These are phyloP conservation scores for Athelia sp. DNA, from an alignment of 1,284 basidiomycete species.

Conservation along the genomic window DNA sequence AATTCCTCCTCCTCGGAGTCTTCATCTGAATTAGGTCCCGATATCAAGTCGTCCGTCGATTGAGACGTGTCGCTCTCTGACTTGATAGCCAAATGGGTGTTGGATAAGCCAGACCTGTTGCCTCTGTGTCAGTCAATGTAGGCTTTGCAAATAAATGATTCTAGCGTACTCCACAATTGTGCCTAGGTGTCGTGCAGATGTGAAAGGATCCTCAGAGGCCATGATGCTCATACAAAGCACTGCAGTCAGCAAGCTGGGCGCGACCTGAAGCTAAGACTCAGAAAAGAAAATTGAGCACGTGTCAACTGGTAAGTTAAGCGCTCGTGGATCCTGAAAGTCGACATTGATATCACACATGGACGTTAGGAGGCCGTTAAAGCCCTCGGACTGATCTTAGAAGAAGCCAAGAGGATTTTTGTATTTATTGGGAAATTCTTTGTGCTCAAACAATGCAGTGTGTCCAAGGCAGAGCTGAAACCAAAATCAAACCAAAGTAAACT, in stretches of 20 bases:
- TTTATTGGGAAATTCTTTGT: no score
- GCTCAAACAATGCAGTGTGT: no score
- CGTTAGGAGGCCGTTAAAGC: no score
- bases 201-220: neutral
- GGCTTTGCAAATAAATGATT: neutral
- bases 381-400: no score
- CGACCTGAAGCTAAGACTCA: neutral
- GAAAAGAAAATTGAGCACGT: neutral
- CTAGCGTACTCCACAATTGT: neutral
- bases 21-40: slow-evolving; percentile 7
- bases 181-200: neutral
- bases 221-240: neutral
- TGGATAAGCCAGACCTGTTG: neutral
- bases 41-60: neutral
- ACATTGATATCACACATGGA: no score
- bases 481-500: no score
- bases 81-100: neutral
- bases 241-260: neutral
- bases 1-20: slow-evolving; percentile 21
- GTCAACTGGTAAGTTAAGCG: no score
- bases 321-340: no score
- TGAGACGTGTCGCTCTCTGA: neutral
- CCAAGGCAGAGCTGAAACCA: no score
- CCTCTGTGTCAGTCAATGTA: neutral
- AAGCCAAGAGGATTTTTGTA: no score